Evolutionary conservation across 2,329 filamentous ascomycete species (phyloP), one percentile per base, ranked within the genome.

Genomic region (Biscogniauxia mediterranea): DNA sequence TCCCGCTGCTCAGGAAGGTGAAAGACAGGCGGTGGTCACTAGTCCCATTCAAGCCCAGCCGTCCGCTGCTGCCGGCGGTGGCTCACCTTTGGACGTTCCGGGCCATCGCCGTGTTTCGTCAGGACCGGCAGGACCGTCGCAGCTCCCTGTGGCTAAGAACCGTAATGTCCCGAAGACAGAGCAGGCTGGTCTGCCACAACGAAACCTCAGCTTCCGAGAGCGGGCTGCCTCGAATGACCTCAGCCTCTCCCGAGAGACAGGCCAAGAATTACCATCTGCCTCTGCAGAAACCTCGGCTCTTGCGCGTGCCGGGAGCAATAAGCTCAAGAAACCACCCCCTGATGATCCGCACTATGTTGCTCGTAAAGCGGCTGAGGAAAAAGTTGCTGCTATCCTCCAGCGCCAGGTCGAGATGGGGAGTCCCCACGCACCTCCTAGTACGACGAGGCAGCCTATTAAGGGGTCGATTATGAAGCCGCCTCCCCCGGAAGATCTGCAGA

Each of bases 181-280:
- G 23, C 64, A 68, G 25, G 70, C 75, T 8, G 75, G 73, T 15
- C 68, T 80, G 17, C 81, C 83, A 3, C 81, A 83, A 69, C 81
- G 84, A 55, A 85, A 85, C 56, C 69, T 85, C 50, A 88, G 85
- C 72, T 85, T 86, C 72, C 83, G 84, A n/a, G 85, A 88, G 64
- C 81, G 84, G 57, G 79, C 85, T 6, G 79, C 76, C 2, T 78
- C 77, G 62, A 78, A 78, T 55, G 79, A 82, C 20, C 66, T 77
- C 50, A 72, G 74, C 17, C 64, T 77, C 9, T 73, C 77, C 2
- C 72, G 68, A 25, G 71, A 69, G 3, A 66, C 68, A 17, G 57
- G 64, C n/a, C 65, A 65, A n/a, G 58, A 61, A 62, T 69, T 25
- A 68, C 70, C 15, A 69, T 15, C 38, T 2, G 38, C 73, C 3